These are phyloP conservation scores for Sideroxylon spinosum DNA, from an alignment of 179 eudicot species.

Conservation along the genomic window DNA sequence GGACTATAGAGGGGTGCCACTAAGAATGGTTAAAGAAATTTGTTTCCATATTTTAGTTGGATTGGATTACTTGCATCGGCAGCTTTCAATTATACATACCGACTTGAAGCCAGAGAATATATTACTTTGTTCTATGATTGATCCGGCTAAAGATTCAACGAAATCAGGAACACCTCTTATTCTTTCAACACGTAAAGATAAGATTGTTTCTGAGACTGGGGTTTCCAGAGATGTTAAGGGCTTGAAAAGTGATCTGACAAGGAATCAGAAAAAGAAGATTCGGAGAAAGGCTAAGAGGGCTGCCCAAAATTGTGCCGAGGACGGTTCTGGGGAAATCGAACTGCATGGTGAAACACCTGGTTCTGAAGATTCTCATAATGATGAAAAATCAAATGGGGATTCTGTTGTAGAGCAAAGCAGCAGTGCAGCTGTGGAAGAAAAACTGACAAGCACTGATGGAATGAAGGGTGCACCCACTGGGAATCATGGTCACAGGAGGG, in stretches of 20 bases:
- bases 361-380: conserved; percentile 34
- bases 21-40: conserved; percentile 74
- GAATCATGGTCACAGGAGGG: conserved; percentile 51
- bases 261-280: conserved; percentile 78
- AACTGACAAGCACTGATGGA: conserved; percentile 17
- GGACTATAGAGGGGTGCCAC: conserved; percentile 68
- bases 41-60: conserved; percentile 65
- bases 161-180: conserved; percentile 53
- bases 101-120: conserved; percentile 87
- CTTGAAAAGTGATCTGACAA: conserved; percentile 53
- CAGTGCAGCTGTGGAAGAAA: conserved; percentile 19
- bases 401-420: conserved; percentile 28
- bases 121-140: conserved; percentile 65
- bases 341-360: conserved; percentile 34
- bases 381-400: conserved; percentile 32
- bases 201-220: conserved; percentile 32
- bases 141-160: conserved; percentile 61
- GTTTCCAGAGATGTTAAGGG: conserved; percentile 38
- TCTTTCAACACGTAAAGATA: conserved; percentile 47
- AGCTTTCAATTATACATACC: conserved; percentile 80
- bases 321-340: conserved; percentile 41
- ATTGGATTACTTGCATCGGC: conserved; percentile 74
- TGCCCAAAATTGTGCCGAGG: conserved; percentile 55
- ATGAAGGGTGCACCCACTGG: conserved; percentile 24
- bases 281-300: conserved; percentile 69